Evolutionary conservation across 306 rosid species (phyloP), one percentile per base, ranked within the genome.

Genomic region (Rosa multiflora): DNA sequence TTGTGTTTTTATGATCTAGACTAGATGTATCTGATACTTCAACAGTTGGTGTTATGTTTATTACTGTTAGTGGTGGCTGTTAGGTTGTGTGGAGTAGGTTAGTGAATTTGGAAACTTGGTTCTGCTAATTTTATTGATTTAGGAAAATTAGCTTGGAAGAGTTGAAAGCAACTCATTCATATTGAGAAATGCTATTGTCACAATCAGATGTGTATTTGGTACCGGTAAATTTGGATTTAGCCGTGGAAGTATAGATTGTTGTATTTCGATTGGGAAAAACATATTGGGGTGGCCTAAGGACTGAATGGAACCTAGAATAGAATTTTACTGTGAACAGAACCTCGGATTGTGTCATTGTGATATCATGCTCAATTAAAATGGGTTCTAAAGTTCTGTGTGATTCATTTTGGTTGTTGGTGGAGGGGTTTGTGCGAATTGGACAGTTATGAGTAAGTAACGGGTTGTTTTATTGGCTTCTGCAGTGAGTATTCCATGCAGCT

Each of bases 401-500:
- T 63, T 66, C 64, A 75, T 32, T 37, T 83, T 11, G 7, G 15
- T 61, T 11, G 39, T 61, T 61, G 67, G 39, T 13, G 18, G 46
- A 35, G 46, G 70, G 23, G 46, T 66, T 37, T 49, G 43, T 70
- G 63, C 5, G 51, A 71, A 15, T 12, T 67, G 7, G 56, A 20
- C 21, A 3, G 43, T 23, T 43, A 17, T 62, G 78, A 74, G 59
- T 46, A 21, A 48, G 72, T 73, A 70, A 72, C 59, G 15, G 47
- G 51, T 55, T 64, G 11, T 62, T 83, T 59, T 76, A 12, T 81
- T 66, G 78, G 72, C 67, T 79, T 83, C 81, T 86, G 73, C 87
- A 94, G 98, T 48, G 98, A 94, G 88, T 94, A 94, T 86, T 94
- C 98, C 39, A 94, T 94, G 98, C 98, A 92, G 88, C 91, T 89